Evolutionary conservation across 2,329 filamentous ascomycete species (phyloP).

Genomic region (Ascocoryne sarcoides): DNA sequence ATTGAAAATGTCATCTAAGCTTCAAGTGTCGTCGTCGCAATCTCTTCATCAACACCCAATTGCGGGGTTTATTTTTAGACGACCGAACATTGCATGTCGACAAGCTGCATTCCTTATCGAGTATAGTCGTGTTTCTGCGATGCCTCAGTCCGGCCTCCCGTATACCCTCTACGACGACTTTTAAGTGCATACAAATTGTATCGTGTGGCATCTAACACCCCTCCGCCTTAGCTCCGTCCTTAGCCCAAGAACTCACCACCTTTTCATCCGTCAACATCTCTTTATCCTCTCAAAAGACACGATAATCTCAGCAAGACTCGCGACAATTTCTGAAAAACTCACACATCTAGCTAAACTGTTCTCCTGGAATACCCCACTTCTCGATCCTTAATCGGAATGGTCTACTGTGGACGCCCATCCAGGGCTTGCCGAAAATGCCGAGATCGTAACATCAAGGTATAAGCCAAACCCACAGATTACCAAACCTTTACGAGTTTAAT

Average conservation of each 20-base stretch:
- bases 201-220: background rate
- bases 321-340: background rate
- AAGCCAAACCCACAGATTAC: background rate
- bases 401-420: constrained; percentile 13
- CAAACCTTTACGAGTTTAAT: background rate
- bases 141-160: background rate
- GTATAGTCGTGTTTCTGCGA: background rate
- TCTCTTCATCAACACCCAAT: too few species aligned
- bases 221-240: background rate
- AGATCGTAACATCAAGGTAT: constrained; percentile 11
- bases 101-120: constrained; percentile 1
- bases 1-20: too few species aligned
- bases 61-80: too few species aligned
- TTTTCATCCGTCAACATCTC: too few species aligned
- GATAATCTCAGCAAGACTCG: background rate
- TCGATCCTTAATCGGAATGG: constrained; percentile 4
- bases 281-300: too few species aligned
- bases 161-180: background rate
- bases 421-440: constrained; percentile 10
- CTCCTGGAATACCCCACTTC: too few species aligned
- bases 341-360: too few species aligned
- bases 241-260: background rate
- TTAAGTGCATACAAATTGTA: too few species aligned
- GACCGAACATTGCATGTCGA: too few species aligned
- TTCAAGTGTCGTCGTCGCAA: too few species aligned